Evolutionary conservation across 2,329 filamentous ascomycete species (phyloP), one percentile per base, ranked within the genome.

Genomic region (Aaosphaeria pasadenensis): DNA sequence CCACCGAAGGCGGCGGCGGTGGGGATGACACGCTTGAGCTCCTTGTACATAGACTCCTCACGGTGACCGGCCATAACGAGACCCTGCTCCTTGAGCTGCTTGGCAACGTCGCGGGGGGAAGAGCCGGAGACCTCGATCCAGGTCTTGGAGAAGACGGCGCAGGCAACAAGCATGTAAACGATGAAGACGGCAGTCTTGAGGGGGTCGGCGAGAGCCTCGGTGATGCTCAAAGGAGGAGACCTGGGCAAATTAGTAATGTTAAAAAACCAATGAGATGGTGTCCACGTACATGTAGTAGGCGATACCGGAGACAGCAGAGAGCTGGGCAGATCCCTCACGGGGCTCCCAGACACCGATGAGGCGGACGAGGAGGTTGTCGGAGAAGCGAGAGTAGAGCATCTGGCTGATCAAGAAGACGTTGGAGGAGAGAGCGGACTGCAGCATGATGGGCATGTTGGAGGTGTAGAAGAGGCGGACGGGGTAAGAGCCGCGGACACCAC

Each of bases 381-480:
- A 94, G 82, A 99, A 97, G 74, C 92, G 91, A 55, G 89, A 95
- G 85, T 95, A 97, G 60, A 99, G 85, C 91, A 97, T 97, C 82
- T 99, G 94, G 72, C 88, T 94, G 78, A 99, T 91, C 57, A 99
- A 81, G 86, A 99, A 99, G 77, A 99, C 85, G 82, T 99, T 99
- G 82, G 92, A 96, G 60, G 90, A 96, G 61, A 99, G 85, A 62
- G 94, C 94, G 42, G 92, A 97, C 81, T 99, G 95, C 73, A 99
- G 83, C 94, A 99, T 99, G 78, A 99, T 99, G 71, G 94, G 94
- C 95, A 99, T 99, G 87, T 99, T 99, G 74, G 91, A 96, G 71
- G 94, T 99, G 81, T 99, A 99, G 85, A 99, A 99, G 51, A 99
- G 89, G 69, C 95, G 92, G 74, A 99, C 85, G 66, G 94, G 94